Percentiles rank a stretch among this genome's conserved stretches.
Conservation (phyloP, 257 asterid species). For the Striga asiatica region DNA sequence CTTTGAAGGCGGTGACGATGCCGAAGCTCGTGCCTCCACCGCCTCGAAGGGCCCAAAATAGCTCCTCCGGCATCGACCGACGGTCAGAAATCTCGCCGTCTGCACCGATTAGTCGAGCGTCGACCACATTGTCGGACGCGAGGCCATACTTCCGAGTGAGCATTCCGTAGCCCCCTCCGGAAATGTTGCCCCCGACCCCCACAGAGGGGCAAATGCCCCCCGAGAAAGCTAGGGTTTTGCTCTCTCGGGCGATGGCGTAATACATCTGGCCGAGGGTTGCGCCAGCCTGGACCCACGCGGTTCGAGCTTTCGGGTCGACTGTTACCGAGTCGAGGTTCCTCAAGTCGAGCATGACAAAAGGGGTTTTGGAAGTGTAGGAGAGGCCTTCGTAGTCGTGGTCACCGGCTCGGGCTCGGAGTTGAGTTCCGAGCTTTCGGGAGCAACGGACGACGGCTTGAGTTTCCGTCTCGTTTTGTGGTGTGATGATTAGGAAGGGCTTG, state of each 20-base stretch:
- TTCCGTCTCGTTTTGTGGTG: constrained; percentile 15
- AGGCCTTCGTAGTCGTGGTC: constrained; percentile 36
- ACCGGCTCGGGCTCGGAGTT: constrained; percentile 22
- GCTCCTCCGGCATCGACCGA: constrained; percentile 24
- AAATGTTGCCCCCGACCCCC: constrained; percentile 29
- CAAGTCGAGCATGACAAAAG: constrained; percentile 25
- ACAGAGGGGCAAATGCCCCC: constrained; percentile 21
- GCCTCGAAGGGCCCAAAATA: constrained; percentile 26
- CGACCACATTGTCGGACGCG: constrained; percentile 23
- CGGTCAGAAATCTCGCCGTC: constrained; percentile 19
- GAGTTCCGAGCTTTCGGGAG: background rate
- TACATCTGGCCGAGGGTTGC: constrained; percentile 20
- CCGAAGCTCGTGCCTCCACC: constrained; percentile 27
- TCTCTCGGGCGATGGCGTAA: constrained; percentile 9
- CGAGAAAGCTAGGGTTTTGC: constrained; percentile 16
- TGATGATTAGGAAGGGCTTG: constrained; percentile 10
- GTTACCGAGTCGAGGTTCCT: constrained; percentile 10
- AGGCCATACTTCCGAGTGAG: constrained; percentile 16
- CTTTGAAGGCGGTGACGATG: constrained; percentile 18
- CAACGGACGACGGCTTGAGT: constrained; percentile 10
- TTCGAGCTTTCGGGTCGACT: constrained; percentile 3
- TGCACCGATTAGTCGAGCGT: constrained; percentile 18
- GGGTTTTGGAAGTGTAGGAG: constrained; percentile 16
- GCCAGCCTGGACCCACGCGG: constrained; percentile 25
- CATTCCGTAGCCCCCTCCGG: constrained; percentile 39